These are phyloP conservation scores for Backusella liffmaniae DNA, from an alignment of 192 early-diverging fungal species.

Conservation along the genomic window DNA sequence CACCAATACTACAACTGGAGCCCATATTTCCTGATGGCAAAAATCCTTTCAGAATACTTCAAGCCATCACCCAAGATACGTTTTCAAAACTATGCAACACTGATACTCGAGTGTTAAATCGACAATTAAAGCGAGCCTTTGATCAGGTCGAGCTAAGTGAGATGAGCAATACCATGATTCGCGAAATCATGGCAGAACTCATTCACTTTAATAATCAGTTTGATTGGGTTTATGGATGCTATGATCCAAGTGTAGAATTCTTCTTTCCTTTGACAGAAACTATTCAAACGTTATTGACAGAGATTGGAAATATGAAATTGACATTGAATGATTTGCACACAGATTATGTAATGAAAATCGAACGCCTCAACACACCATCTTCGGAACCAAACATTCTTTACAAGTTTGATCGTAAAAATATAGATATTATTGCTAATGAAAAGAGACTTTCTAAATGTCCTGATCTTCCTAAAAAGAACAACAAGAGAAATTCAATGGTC, in stretches of 20 bases:
- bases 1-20: background rate
- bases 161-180: slow-evolving; percentile 56
- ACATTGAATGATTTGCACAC: slow-evolving; percentile 60
- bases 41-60: slow-evolving; percentile 7
- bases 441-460: background rate
- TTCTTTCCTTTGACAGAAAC: slow-evolving; percentile 49
- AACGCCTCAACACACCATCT: slow-evolving; percentile 35
- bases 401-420: background rate
- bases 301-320: slow-evolving; percentile 52
- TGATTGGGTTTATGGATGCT: slow-evolving; percentile 41
- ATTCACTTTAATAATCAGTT: slow-evolving; percentile 44
- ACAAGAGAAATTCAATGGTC: background rate
- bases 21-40: slow-evolving; percentile 2
- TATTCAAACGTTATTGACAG: slow-evolving; percentile 45
- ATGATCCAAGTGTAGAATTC: slow-evolving; percentile 16
- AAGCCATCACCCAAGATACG: background rate
- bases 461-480: background rate
- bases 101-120: slow-evolving; percentile 53
- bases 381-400: background rate
- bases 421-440: background rate
- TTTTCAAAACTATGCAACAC: slow-evolving; percentile 38
- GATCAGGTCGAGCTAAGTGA: slow-evolving; percentile 55
- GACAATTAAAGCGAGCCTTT: slow-evolving; percentile 49
- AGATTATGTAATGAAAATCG: slow-evolving; percentile 57
- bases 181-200: slow-evolving; percentile 51